Base-by-base conservation (phyloP, 1,139 yeast genomes). In the Hansenula sp. region DNA sequence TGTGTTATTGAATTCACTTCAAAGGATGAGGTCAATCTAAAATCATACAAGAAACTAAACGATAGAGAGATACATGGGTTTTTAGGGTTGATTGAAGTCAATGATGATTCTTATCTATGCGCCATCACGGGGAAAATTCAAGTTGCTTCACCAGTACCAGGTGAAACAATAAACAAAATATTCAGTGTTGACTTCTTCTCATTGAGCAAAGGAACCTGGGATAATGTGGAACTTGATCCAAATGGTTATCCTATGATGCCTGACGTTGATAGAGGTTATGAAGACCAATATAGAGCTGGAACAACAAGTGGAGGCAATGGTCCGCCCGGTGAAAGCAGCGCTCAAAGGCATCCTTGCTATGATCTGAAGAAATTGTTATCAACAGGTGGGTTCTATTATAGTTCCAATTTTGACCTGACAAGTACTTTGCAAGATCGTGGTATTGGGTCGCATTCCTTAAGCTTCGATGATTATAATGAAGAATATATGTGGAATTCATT, bases 401-500 rank as follows among this genome's bases (percentile, higher is more conserved):
- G 96, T 38, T 81, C 90, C 16, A 94, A 90, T 63, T 93, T 90
- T 64, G 99, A 94, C 65, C 68, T 93, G 53, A 93, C 99, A 0
- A 84, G 89, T 21, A 72, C 84, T 13, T 65, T 93, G 49, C 98
- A 93, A 63, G 75, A 78, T 45, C 67, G 94, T 57, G 91, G 91
- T 2, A 65, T 83, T 10, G 59, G 65, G 50, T 55, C 61, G 32
- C 61, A 68, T 53, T 63, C 75, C 6, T 52, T 77, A 39, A 72
- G 77, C 45, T 61, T 71, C 41, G 84, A 80, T 50, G 76, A 79
- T 47, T 82, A 76, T 52, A 91, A 84, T 59, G 81, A 80, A 46
- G 93, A 91, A 53, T 93, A 86, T 60, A 90, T 93, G 97, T 94
- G 99, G 99, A 94, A 94, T 62, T 77, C 85, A 7, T 93, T 87